Evolutionary conservation across 352 stramenopile genomes (phyloP).

Genomic region (Globisporangium rhizosaccharum): DNA sequence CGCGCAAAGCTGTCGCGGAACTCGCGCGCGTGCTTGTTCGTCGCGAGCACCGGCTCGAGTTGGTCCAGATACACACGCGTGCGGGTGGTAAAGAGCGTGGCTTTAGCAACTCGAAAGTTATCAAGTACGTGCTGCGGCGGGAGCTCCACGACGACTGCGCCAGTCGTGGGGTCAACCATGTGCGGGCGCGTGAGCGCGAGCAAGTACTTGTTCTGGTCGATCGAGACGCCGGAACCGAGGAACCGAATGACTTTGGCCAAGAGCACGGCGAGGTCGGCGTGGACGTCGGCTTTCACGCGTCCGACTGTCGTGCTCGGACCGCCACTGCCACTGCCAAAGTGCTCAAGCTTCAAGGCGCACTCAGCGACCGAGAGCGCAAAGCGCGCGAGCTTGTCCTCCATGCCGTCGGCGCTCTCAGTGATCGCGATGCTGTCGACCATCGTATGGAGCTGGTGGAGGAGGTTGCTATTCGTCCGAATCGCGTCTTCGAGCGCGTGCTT

Average conservation of each 20-base stretch:
- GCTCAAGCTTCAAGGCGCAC: conserved; percentile 48
- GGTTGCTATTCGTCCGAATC: conserved; percentile 47
- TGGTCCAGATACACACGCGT: conserved; percentile 44
- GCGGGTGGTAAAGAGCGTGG: conserved; percentile 28
- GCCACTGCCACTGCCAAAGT: conserved; percentile 26
- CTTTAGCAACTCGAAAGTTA: conserved; percentile 40
- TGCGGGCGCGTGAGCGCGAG: conserved; percentile 25
- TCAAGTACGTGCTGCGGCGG: conserved; percentile 43
- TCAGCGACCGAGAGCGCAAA: conserved; percentile 46
- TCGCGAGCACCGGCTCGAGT: conserved; percentile 33
- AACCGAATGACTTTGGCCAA: conserved; percentile 56
- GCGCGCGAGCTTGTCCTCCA: conserved; percentile 50
- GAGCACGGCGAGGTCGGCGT: conserved; percentile 36
- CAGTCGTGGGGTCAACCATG: conserved; percentile 27
- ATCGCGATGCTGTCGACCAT: conserved; percentile 59
- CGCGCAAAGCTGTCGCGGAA: conserved; percentile 46
- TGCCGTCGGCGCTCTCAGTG: conserved; percentile 44
- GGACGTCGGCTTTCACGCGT: conserved; percentile 12
- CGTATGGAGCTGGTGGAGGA: conserved; percentile 62
- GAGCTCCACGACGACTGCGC: conserved; percentile 36
- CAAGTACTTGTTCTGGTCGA: conserved; percentile 67
- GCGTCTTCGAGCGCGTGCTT: conserved; percentile 32
- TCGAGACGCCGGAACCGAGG: conserved; percentile 41
- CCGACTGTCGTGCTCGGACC: background rate
- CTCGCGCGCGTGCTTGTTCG: conserved; percentile 28